phyloP scores from a whole-genome alignment of 441 rosid species.

The Jatropha multifida region DNA sequence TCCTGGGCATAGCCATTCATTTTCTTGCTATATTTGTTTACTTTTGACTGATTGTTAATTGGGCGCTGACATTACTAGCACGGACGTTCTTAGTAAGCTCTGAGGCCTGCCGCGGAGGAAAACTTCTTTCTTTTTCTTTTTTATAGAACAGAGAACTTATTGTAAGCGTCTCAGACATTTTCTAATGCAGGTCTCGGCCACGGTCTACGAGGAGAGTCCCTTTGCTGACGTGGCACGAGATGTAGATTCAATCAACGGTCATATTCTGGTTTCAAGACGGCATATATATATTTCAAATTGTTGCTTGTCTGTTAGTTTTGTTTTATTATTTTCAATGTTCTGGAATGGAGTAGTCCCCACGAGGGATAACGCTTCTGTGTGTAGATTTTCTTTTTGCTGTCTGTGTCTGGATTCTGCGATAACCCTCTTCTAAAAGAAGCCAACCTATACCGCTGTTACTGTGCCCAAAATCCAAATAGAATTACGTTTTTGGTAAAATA shows the following conservation, averaged over 20 bases:
- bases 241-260: constrained; percentile 25
- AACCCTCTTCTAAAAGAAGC: neutral
- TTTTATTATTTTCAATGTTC: neutral
- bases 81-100: neutral
- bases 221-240: constrained; percentile 15
- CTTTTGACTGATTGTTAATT: neutral
- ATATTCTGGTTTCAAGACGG: neutral
- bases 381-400: neutral
- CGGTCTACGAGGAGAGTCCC: constrained; percentile 22
- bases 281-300: neutral
- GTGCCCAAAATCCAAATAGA: neutral
- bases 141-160: no score
- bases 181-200: neutral
- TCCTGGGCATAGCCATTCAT: no score
- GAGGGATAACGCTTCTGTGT: neutral
- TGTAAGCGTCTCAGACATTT: neutral
- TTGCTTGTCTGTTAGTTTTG: neutral
- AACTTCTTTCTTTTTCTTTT: neutral
- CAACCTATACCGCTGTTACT: neutral
- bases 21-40: neutral
- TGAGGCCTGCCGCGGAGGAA: constrained; percentile 5
- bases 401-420: constrained; percentile 14
- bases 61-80: constrained; percentile 2
- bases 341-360: constrained; percentile 14
- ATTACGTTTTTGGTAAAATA: no score